Base-by-base conservation (phyloP, 1,284 basidiomycete species). In the Wallemia mellicola region DNA sequence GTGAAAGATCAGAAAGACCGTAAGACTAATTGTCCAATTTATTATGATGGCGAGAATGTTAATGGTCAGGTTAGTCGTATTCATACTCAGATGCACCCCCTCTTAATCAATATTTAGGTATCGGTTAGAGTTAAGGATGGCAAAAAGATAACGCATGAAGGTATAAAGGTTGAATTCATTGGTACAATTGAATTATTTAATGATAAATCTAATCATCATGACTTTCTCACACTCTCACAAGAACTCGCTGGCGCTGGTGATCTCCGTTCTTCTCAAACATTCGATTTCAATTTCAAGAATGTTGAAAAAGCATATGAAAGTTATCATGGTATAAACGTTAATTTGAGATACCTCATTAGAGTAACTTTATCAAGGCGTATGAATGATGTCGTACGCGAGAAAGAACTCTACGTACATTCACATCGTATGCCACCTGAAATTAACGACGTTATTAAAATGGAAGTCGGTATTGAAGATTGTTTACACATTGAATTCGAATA, bases 401-500 rank as follows among this genome's bases (percentile, higher is more conserved):
- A 77, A 67, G 92, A 96, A 64, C 70, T 96, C 28, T 98, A 91
- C 91, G 94, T 98, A 1, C 92, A 98, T 69, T 92, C 86, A 11
- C 98, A 86, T 74, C 82, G 91, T 38, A 94, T 95, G 86, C 92
- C 92, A 1, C 89, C 92, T 60, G 94, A 98, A 69, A 84, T 79
- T 65, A 96, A 94, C 72, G 92, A 91, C 68, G 83, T 86, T 28
- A 95, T 96, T 73, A 96, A 94, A 76, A 98, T 98, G 94, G 92
- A 98, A 71, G 94, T 98, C 32, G 92, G 92, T 19, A 96, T 98
- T 63, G 92, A 96, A 69, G 92, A 98, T 68, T 96, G 92, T 70
- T 72, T 96, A 65, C 92, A 98, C 69, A 98, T 98, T 67, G 92
- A 98, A 71, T 96, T 98, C 66, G 92, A 98, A 72, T 96, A 98